phyloP scores from a whole-genome alignment of 1,139 yeast genomes.

The Magnusiomyces suaveolens region DNA sequence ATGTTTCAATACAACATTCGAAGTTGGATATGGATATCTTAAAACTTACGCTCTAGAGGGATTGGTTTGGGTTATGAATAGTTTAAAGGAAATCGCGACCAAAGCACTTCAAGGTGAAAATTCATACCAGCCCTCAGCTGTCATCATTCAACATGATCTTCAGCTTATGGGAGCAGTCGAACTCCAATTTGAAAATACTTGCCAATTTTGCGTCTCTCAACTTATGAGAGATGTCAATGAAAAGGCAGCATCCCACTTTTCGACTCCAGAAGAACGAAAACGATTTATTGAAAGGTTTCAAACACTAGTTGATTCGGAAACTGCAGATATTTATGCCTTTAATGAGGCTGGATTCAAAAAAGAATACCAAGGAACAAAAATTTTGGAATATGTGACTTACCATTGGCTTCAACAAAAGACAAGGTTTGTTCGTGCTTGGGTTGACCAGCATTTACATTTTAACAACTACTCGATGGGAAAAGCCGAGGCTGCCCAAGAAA shows the following conservation, averaged over 20 bases:
- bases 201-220: conserved; percentile 13
- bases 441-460: conserved; percentile 14
- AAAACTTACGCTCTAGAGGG: conserved; percentile 7
- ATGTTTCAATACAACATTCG: conserved; percentile 13
- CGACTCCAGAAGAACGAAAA: conserved; percentile 3
- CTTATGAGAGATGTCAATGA: conserved; percentile 13
- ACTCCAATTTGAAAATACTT: conserved; percentile 11
- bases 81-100: conserved; percentile 11
- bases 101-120: conserved; percentile 9
- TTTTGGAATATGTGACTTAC: conserved; percentile 11
- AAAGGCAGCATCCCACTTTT: conserved; percentile 4
- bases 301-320: conserved; percentile 15
- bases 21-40: conserved; percentile 14
- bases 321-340: conserved; percentile 14
- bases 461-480: conserved; percentile 15
- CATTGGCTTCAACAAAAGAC: conserved; percentile 14
- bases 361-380: conserved; percentile 9
- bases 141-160: conserved; percentile 12
- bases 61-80: conserved; percentile 12
- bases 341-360: conserved; percentile 11
- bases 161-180: conserved; percentile 13
- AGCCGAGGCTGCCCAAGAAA: conserved; percentile 13
- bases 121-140: conserved; percentile 12
- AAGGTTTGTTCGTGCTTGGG: conserved; percentile 15
- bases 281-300: conserved; percentile 11